Evolutionary conservation across 768 basidiomycete species (phyloP).

Genomic region (Calocybe indica): DNA sequence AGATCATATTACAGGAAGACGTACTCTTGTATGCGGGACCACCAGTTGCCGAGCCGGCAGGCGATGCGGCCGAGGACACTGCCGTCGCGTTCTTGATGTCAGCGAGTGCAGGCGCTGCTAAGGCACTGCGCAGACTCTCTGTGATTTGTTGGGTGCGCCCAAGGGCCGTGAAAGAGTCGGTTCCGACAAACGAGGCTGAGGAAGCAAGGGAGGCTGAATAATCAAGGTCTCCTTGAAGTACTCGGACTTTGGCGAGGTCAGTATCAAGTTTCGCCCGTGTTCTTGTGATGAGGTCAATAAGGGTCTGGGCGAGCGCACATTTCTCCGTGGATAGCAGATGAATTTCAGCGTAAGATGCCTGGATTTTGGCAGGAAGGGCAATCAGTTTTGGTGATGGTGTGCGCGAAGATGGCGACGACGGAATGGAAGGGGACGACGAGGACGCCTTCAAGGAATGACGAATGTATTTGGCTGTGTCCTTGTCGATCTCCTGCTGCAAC

Average conservation of each 20-base stretch:
- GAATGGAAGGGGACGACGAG: conserved; percentile 9
- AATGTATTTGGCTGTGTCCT: conserved; percentile 43
- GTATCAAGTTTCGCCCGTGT: conserved; percentile 44
- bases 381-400: conserved; percentile 32
- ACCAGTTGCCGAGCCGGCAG: conserved; percentile 14
- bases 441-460: conserved; percentile 35
- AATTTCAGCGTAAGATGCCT: conserved; percentile 40
- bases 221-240: conserved; percentile 38
- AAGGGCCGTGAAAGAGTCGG: conserved; percentile 2
- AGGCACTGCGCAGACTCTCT: conserved; percentile 37
- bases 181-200: background rate
- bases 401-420: conserved; percentile 21
- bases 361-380: conserved; percentile 35
- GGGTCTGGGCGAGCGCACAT: conserved; percentile 36
- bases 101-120: conserved; percentile 26
- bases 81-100: conserved; percentile 18
- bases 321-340: conserved; percentile 41
- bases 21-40: conserved; percentile 36
- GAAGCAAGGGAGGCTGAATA: background rate
- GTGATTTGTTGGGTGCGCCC: conserved; percentile 27
- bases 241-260: conserved; percentile 40
- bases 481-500: conserved; percentile 45
- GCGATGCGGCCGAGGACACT: conserved; percentile 10
- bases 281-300: conserved; percentile 42
- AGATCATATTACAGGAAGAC: conserved; percentile 6